phyloP scores from a whole-genome alignment of 2,329 filamentous ascomycete genomes.

The Trichoderma sp. region DNA sequence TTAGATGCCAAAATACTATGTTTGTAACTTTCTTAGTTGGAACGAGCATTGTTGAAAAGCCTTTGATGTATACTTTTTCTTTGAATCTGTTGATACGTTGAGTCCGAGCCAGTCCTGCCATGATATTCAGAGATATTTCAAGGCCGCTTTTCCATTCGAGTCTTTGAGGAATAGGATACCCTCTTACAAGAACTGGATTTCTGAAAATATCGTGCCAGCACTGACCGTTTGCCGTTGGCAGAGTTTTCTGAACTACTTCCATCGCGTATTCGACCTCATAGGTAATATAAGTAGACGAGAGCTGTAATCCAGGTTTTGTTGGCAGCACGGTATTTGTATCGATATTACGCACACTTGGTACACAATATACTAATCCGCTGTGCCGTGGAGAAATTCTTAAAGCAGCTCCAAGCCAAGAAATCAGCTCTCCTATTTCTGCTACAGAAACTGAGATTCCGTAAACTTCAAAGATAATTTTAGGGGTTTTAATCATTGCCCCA shows the following conservation, averaged over 20 bases:
- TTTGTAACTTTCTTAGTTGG: neutral
- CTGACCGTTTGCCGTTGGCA: neutral
- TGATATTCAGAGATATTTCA: neutral
- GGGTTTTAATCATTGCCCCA: too few species aligned
- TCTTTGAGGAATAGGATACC: neutral
- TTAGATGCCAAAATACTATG: neutral
- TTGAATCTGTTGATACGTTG: neutral
- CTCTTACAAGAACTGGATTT: neutral
- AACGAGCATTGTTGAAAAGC: neutral
- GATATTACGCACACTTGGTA: neutral
- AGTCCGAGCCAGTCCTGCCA: neutral
- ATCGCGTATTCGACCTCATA: neutral
- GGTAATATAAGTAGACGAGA: neutral
- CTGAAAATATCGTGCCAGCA: neutral
- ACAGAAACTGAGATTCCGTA: neutral
- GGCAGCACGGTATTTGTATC: too few species aligned
- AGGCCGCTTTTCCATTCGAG: neutral
- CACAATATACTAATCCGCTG: neutral
- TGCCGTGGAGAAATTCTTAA: neutral
- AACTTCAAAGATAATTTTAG: neutral
- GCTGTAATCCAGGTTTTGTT: too few species aligned
- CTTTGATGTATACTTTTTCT: neutral
- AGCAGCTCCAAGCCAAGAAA: neutral
- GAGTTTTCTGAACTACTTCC: neutral
- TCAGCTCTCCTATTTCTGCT: neutral